A percentile compares a stretch with the other conserved stretches of the same genome.
Evolutionary conservation across 768 basidiomycete species (phyloP).

Genomic region (Tulasnella sp.): DNA sequence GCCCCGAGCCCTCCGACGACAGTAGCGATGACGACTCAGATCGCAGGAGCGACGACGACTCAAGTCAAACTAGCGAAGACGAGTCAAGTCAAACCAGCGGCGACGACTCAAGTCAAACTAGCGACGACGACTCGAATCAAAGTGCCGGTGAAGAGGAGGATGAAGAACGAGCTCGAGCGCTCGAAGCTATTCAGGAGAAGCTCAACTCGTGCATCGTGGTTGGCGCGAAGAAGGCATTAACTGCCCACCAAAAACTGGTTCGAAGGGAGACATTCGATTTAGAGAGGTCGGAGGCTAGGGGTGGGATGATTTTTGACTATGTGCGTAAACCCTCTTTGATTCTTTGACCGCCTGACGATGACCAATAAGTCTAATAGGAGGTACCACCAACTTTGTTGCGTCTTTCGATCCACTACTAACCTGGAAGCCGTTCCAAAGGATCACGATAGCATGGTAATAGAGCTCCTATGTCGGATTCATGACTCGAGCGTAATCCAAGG

Average conservation of each 20-base stretch:
- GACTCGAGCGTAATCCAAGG: neutral
- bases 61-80: neutral
- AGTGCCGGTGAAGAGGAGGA: no score
- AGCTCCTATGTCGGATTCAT: neutral
- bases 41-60: neutral
- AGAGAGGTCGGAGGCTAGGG: neutral
- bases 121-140: neutral
- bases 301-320: neutral
- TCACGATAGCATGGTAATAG: neutral
- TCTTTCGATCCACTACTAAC: neutral
- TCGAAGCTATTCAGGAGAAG: neutral
- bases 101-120: neutral
- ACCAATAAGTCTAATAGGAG: neutral
- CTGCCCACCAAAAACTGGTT: neutral
- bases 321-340: neutral
- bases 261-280: neutral
- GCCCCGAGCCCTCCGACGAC: no score
- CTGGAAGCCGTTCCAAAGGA: neutral
- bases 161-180: no score
- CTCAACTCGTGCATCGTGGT: neutral
- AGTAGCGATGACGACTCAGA: no score
- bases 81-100: no score
- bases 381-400: neutral
- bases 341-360: neutral
- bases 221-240: neutral